These are phyloP conservation scores for Prunella vulgaris DNA, from an alignment of 257 asterid genomes.

Conservation along the genomic window DNA sequence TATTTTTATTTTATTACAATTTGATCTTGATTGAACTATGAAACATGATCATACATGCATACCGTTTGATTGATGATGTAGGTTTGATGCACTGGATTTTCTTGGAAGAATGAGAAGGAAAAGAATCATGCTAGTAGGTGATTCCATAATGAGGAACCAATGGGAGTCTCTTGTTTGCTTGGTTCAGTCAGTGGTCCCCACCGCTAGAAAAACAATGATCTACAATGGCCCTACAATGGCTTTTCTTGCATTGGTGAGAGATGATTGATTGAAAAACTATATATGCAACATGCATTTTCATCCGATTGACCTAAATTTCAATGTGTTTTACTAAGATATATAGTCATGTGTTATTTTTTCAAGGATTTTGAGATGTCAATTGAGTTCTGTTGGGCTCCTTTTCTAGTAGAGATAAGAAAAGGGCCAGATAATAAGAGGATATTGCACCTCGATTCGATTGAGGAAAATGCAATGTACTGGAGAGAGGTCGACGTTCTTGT, in stretches of 20 bases:
- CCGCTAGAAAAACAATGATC: conserved; percentile 58
- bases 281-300: not conserved
- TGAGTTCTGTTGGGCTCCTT: conserved; percentile 90
- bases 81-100: conserved; percentile 87
- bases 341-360: not conserved
- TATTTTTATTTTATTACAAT: too few relatives aligned
- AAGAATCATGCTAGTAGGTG: conserved; percentile 89
- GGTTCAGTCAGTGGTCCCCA: conserved; percentile 75
- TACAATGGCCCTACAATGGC: conserved; percentile 85
- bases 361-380: conserved; percentile 91
- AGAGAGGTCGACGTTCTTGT: conserved; percentile 81
- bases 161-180: conserved; percentile 96
- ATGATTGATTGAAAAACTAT: not conserved
- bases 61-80: conserved; percentile 22
- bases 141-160: conserved; percentile 89
- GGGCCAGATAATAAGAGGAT: conserved; percentile 56
- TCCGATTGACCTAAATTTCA: not conserved
- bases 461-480: conserved; percentile 90
- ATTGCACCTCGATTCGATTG: conserved; percentile 71
- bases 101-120: conserved; percentile 85
- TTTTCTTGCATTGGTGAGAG: conserved; percentile 80
- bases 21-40: not conserved
- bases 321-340: not conserved
- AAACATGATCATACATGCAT: not conserved
- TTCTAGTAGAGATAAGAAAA: conserved; percentile 67